These are phyloP conservation scores for Cutaneotrichosporon curvatum DNA, from an alignment of 1,284 basidiomycete genomes.

Conservation along the genomic window DNA sequence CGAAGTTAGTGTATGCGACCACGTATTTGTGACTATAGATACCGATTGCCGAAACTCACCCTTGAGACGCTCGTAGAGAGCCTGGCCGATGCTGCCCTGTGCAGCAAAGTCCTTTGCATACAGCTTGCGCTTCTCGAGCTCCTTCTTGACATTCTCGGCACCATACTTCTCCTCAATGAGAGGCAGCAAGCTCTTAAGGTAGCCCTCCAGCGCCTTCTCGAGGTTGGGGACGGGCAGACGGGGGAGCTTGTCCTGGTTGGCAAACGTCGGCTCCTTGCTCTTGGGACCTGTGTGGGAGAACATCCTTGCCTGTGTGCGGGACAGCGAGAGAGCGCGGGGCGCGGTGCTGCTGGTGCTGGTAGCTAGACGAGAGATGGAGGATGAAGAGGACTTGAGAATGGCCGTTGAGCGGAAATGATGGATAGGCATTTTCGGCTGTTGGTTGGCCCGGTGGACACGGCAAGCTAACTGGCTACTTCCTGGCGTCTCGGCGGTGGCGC, in stretches of 20 bases:
- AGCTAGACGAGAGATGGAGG: conserved; percentile 1
- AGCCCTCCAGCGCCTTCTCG: conserved; percentile 66
- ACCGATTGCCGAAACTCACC: too few relatives aligned
- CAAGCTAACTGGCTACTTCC: too few relatives aligned
- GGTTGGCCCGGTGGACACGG: conserved; percentile 1
- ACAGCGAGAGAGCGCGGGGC: not conserved
- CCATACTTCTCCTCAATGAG: conserved; percentile 66
- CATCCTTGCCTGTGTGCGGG: conserved; percentile 21
- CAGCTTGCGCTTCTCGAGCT: conserved; percentile 57
- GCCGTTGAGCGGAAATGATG: not conserved
- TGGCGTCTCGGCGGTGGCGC: too few relatives aligned
- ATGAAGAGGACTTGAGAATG: conserved; percentile 2
- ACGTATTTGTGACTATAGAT: too few relatives aligned
- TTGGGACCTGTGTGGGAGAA: conserved; percentile 16
- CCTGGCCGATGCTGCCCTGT: conserved; percentile 57
- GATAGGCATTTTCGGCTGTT: conserved; percentile 9
- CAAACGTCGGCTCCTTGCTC: conserved; percentile 48
- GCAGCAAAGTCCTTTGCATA: conserved; percentile 67
- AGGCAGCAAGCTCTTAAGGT: conserved; percentile 72
- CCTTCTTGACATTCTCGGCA: conserved; percentile 53
- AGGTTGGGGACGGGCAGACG: conserved; percentile 82
- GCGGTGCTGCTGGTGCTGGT: not conserved
- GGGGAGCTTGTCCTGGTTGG: conserved; percentile 48
- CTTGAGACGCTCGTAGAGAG: conserved; percentile 71
- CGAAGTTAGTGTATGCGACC: not conserved